Evolutionary conservation across 2,329 filamentous ascomycete species (phyloP), one percentile per base, ranked within the genome.

Genomic region (Lachnum nothofagi): DNA sequence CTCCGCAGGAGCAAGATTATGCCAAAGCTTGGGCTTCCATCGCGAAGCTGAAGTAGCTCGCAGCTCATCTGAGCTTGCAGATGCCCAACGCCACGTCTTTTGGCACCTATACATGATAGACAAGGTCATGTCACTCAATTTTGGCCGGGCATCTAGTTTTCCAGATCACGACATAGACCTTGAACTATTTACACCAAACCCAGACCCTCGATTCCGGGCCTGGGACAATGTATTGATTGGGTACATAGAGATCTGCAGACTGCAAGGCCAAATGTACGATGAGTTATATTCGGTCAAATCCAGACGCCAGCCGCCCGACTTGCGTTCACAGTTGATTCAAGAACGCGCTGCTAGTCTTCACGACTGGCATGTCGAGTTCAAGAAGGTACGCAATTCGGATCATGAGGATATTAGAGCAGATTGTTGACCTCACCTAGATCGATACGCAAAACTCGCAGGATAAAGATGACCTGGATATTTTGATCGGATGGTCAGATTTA

Each of bases 91-190:
- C 5, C 50, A 52, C 24, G 43, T 44, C 37, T 55, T 55, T 31
- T 55, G 53, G 53, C 48, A 53, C 38, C 34, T 55, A 3, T 53
- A 55, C 27, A 55, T 55, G 53, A 53, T 55, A 22, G 53, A 55
- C n/a, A 55, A 55, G 23, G 44, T 44, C 6, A 41, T 53, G 19
- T 50, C 53, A 10, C 48, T 55, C 3, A 53, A 52, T 34, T 47
- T 55, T 16, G 53, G 53, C 3, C 53, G 49, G 17, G 44, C 47
- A 2, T 55, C 53, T 3, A 50, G 42, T 33, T 53, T 55, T 27
- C 53, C 50, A 14, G 49, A 51, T 24, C 31, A 55, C 14, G 53
- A 55, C 29, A 55, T 55, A 14, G 53, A 55, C 35, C 50, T 52
- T 3, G 33, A 46, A 23, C 48, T 55, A 19, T 55, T 47, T 24